These are phyloP conservation scores for Lodderomyces margitis DNA, from an alignment of 1,139 yeast species.

Conservation along the genomic window DNA sequence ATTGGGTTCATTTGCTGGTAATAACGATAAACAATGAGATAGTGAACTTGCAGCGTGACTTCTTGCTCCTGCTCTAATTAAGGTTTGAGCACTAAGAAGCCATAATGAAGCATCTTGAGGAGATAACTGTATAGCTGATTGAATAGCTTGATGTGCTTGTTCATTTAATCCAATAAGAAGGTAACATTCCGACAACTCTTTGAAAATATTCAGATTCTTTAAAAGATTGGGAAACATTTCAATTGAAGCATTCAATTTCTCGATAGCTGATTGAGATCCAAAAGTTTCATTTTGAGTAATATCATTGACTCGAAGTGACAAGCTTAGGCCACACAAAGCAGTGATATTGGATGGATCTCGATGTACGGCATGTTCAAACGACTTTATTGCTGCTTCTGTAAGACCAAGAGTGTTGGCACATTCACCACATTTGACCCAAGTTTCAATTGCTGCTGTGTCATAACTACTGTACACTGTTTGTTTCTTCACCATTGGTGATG, in stretches of 20 bases:
- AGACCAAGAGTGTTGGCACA: slow-evolving; percentile 49
- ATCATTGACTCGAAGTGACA: slow-evolving; percentile 39
- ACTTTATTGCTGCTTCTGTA: slow-evolving; percentile 38
- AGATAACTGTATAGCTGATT: slow-evolving; percentile 43
- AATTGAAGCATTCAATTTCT: slow-evolving; percentile 39
- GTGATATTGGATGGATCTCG: slow-evolving; percentile 41
- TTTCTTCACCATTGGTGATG: slow-evolving; percentile 9
- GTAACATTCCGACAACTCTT: slow-evolving; percentile 51
- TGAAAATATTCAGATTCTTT: slow-evolving; percentile 37
- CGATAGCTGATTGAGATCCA: slow-evolving; percentile 45
- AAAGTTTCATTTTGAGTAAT: slow-evolving; percentile 33
- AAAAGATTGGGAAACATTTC: slow-evolving; percentile 32
- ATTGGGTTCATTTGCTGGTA: slow-evolving; percentile 27
- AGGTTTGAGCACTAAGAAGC: slow-evolving; percentile 47
- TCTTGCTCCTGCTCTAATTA: slow-evolving; percentile 40
- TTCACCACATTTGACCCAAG: slow-evolving; percentile 52
- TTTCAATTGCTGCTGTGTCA: slow-evolving; percentile 30
- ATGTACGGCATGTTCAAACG: slow-evolving; percentile 46
- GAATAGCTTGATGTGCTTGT: slow-evolving; percentile 50
- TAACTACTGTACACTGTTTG: slow-evolving; percentile 10
- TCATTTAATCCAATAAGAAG: slow-evolving; percentile 45
- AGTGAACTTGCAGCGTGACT: slow-evolving; percentile 47
- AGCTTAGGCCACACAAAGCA: slow-evolving; percentile 45
- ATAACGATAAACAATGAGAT: slow-evolving; percentile 40
- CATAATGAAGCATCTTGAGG: slow-evolving; percentile 45